Evolutionary conservation across 2,329 filamentous ascomycete species (phyloP).

Genomic region (Didymella keratinophila): DNA sequence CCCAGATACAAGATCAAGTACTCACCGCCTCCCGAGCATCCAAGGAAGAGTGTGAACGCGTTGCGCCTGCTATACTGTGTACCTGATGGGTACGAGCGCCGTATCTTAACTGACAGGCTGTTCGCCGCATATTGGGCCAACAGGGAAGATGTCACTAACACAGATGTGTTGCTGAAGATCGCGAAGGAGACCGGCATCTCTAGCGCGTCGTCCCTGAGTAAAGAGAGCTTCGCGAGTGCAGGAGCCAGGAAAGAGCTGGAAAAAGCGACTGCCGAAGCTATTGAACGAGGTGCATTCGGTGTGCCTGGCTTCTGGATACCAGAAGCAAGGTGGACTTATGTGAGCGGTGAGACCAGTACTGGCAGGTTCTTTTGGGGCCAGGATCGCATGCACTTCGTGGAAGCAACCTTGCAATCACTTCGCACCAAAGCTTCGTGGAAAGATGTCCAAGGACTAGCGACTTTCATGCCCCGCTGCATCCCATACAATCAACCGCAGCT

Average conservation of each 20-base stretch:
- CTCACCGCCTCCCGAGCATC: constrained; percentile 44
- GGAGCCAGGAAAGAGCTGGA: constrained; percentile 38
- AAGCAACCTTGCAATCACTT: constrained; percentile 35
- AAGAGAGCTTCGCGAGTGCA: constrained; percentile 26
- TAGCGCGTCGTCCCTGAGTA: constrained; percentile 17
- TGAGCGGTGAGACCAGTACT: constrained; percentile 16
- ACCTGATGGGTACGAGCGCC: constrained; percentile 28
- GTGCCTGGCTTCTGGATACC: constrained; percentile 49
- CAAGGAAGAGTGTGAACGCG: constrained; percentile 45
- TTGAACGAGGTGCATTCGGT: constrained; percentile 46
- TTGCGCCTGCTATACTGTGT: constrained; percentile 40
- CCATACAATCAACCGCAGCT: constrained; percentile 12
- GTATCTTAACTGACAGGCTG: constrained; percentile 32
- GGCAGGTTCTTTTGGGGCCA: constrained; percentile 49
- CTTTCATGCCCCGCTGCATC: constrained; percentile 36
- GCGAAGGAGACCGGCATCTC: constrained; percentile 36
- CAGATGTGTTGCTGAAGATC: constrained; percentile 33
- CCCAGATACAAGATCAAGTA: constrained; percentile 37
- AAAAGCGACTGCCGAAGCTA: constrained; percentile 37
- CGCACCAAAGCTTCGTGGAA: not conserved
- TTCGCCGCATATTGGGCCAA: constrained; percentile 48
- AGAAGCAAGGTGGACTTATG: constrained; percentile 29
- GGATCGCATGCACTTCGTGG: constrained; percentile 50
- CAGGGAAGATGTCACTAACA: constrained; percentile 38
- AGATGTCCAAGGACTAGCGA: constrained; percentile 24